Evolutionary conservation across 805 yeast species (phyloP).

Genomic region (Hanseniaspora lindneri): DNA sequence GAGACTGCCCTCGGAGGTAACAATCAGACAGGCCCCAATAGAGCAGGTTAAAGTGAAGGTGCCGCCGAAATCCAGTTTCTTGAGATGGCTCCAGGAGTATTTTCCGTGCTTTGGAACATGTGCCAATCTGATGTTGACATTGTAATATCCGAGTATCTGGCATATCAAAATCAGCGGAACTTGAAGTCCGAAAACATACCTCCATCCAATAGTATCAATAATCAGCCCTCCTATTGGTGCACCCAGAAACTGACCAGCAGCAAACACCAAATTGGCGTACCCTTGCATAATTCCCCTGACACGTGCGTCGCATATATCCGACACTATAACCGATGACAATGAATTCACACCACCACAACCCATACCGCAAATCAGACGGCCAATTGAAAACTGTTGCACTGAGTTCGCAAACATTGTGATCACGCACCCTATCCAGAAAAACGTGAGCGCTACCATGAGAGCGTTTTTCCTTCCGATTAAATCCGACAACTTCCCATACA

Average conservation of each 20-base stretch:
- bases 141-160: conserved; percentile 31
- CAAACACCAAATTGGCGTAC: conserved; percentile 61
- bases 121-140: conserved; percentile 34
- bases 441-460: conserved; percentile 32
- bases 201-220: conserved; percentile 53
- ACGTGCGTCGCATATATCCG: conserved; percentile 64
- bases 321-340: conserved; percentile 59
- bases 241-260: conserved; percentile 62
- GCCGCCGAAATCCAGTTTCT: conserved; percentile 58
- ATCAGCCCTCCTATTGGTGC: conserved; percentile 56
- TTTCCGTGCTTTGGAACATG: conserved; percentile 43
- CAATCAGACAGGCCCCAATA: conserved; percentile 35
- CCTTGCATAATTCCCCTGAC: conserved; percentile 78
- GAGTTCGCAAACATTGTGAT: conserved; percentile 31
- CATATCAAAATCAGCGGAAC: conserved; percentile 34
- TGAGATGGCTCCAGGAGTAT: conserved; percentile 36
- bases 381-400: conserved; percentile 35
- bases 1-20: conserved; percentile 37
- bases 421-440: conserved; percentile 38
- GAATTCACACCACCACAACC: conserved; percentile 88
- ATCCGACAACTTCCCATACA: conserved; percentile 50
- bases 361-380: conserved; percentile 66
- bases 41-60: conserved; percentile 48
- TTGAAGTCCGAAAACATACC: conserved; percentile 42
- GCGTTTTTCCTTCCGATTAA: conserved; percentile 41